These are phyloP conservation scores for Amanita subjunquillea DNA, from an alignment of 768 basidiomycete genomes.

Conservation along the genomic window DNA sequence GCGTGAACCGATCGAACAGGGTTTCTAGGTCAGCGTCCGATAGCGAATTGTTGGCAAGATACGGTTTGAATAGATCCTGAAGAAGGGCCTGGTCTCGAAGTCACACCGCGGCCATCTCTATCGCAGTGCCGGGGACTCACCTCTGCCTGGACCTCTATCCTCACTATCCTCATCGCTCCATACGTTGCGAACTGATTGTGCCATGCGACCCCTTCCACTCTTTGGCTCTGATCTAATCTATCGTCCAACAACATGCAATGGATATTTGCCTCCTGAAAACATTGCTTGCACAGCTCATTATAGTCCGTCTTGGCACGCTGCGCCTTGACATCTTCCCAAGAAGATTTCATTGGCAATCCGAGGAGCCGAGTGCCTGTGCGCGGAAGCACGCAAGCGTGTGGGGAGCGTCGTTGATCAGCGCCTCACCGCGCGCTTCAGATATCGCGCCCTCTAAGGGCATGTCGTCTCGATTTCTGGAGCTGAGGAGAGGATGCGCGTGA, in stretches of 20 bases:
- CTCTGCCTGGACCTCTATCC: slow-evolving; percentile 67
- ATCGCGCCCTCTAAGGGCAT: slow-evolving; percentile 56
- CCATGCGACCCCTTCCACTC: slow-evolving; percentile 44
- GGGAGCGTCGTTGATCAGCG: slow-evolving; percentile 37
- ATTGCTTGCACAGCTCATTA: slow-evolving; percentile 42
- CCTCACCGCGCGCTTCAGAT: slow-evolving; percentile 51
- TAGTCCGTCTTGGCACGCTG: slow-evolving; percentile 37
- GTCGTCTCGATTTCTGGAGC: slow-evolving; percentile 27
- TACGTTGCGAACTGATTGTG: slow-evolving; percentile 50
- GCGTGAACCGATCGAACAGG: slow-evolving; percentile 25
- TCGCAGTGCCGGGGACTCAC: slow-evolving; percentile 20
- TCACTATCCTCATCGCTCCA: slow-evolving; percentile 49
- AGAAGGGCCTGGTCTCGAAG: not conserved
- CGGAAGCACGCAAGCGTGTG: slow-evolving; percentile 51
- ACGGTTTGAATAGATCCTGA: not conserved
- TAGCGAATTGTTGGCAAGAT: not conserved
- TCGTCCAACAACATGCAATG: slow-evolving; percentile 68
- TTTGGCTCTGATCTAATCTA: slow-evolving; percentile 41
- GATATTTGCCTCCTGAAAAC: slow-evolving; percentile 47
- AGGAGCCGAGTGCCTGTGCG: slow-evolving; percentile 42
- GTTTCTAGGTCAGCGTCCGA: slow-evolving; percentile 9
- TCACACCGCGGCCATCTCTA: slow-evolving; percentile 4
- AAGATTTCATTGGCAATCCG: slow-evolving; percentile 23
- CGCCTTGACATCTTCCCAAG: slow-evolving; percentile 54
- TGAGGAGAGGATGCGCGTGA: slow-evolving; percentile 67